A percentile compares a stretch with the other conserved stretches of the same genome.
phyloP scores from a whole-genome alignment of 1,284 basidiomycete genomes.

The Marasmius oreades region DNA sequence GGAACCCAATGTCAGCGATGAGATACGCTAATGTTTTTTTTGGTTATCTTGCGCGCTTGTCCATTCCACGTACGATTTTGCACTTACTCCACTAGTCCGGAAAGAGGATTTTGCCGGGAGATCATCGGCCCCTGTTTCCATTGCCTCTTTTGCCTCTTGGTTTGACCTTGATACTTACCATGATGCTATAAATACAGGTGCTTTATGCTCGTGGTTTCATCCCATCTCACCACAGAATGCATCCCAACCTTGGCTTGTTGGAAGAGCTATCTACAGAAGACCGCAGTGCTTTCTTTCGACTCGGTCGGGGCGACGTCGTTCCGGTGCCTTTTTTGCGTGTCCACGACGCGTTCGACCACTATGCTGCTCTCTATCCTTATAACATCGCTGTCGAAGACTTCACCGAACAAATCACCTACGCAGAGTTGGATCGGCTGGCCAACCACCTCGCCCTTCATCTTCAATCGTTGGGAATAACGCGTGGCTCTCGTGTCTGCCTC shows the following conservation, averaged over 20 bases:
- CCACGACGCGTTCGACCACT: slow-evolving; percentile 54
- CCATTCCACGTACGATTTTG: no score
- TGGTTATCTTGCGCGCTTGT: no score
- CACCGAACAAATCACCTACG: slow-evolving; percentile 43
- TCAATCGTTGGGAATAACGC: slow-evolving; percentile 38
- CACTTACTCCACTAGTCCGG: no score
- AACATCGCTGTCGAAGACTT: slow-evolving; percentile 50
- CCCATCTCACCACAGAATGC: background rate
- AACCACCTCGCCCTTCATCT: slow-evolving; percentile 46
- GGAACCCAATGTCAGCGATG: no score
- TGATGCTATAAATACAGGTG: background rate
- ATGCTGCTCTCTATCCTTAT: slow-evolving; percentile 37
- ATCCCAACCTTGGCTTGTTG: slow-evolving; percentile 11
- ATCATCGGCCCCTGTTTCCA: no score
- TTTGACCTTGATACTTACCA: no score
- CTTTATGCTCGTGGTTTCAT: background rate
- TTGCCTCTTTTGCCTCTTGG: no score
- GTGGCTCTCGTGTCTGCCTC: slow-evolving; percentile 49
- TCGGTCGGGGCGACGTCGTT: slow-evolving; percentile 38
- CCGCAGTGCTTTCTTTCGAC: slow-evolving; percentile 40
- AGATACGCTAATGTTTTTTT: no score
- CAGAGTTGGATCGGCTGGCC: slow-evolving; percentile 44
- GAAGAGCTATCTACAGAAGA: slow-evolving; percentile 34
- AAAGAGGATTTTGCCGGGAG: no score
- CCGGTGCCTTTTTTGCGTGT: slow-evolving; percentile 43